These are phyloP conservation scores for Rhizopus delemar DNA, from an alignment of 371 early-diverging fungal genomes.

Conservation along the genomic window DNA sequence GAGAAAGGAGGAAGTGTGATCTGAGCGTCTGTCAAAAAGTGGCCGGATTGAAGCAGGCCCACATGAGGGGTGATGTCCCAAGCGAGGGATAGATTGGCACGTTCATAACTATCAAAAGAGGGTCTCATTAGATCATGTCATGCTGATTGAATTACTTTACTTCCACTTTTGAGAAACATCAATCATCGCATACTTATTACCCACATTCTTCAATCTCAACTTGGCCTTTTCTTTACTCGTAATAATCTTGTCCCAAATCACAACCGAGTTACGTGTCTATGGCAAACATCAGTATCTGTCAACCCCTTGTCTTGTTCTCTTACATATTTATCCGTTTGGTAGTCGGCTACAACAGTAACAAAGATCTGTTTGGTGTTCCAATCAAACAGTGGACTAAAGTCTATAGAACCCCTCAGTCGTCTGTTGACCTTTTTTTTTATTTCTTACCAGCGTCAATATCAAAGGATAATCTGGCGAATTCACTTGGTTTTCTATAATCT, in stretches of 20 bases:
- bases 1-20: conserved; percentile 22
- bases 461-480: conserved; percentile 70
- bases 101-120: conserved; percentile 31
- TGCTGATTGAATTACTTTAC: conserved; percentile 40
- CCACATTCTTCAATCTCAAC: conserved; percentile 58
- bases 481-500: conserved; percentile 65
- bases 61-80: conserved; percentile 90
- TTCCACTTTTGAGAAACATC: conserved; percentile 69
- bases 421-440: background rate
- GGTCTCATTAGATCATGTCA: background rate
- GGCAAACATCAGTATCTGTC: background rate
- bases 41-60: conserved; percentile 69
- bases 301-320: too few species aligned
- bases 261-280: conserved; percentile 72
- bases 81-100: conserved; percentile 78
- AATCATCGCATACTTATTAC: conserved; percentile 76
- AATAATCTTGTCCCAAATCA: conserved; percentile 93
- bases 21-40: conserved; percentile 19
- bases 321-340: conserved; percentile 66
- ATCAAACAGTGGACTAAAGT: conserved; percentile 84
- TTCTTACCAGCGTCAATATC: conserved; percentile 73
- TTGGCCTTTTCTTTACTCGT: conserved; percentile 67
- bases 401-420: conserved; percentile 33
- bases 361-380: conserved; percentile 98
- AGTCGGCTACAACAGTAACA: conserved; percentile 86